Evolutionary conservation across 768 basidiomycete species (phyloP), one percentile per base, ranked within the genome.

Genomic region (Roridomyces roridus): DNA sequence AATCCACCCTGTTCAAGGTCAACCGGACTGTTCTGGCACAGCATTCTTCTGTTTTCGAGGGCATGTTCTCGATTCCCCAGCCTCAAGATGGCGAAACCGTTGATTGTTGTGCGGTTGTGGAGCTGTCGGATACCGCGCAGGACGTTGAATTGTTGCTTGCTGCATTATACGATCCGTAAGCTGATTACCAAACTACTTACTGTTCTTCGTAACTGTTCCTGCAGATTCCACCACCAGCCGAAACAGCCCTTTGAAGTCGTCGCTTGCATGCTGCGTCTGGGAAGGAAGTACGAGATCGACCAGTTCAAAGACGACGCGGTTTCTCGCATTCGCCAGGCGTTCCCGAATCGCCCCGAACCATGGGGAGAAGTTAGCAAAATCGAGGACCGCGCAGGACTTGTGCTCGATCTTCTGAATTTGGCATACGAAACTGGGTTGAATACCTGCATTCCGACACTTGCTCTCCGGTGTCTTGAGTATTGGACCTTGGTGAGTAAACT

Each of bases 51-150:
- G 72, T 83, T 10, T 83, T 83, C 58, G 70, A 69, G 41, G 78
- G 78, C 58, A 69, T 81, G 65, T 74, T 83, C 48, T 67, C 72
- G 6, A 65, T 83, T 8, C 80, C 78, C 4, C 76, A 74, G 42
- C 79, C n/a, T n/a, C n/a, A n/a, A n/a, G n/a, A n/a, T n/a, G n/a
- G n/a, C n/a, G 50, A 34, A 17, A 58, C 49, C 6, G 18, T 51
- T 2, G 47, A 56, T 18, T 24, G 55, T 15, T 57, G 49, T 45
- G 34, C 42, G 12, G 39, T 53, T 18, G 42, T 53, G 17, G 42
- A 28, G 6, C 51, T 53, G 1, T 36, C 34, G 12, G 43, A 53
- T 39, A 42, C 43, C 25, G 42, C 43, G n/a, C 8, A 25, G 14
- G 43, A 53, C n/a, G 35, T 53, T 29, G 23, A 53, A 8, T 14